phyloP scores from a whole-genome alignment of 208 protist species.

The Cochliopodium minus region DNA sequence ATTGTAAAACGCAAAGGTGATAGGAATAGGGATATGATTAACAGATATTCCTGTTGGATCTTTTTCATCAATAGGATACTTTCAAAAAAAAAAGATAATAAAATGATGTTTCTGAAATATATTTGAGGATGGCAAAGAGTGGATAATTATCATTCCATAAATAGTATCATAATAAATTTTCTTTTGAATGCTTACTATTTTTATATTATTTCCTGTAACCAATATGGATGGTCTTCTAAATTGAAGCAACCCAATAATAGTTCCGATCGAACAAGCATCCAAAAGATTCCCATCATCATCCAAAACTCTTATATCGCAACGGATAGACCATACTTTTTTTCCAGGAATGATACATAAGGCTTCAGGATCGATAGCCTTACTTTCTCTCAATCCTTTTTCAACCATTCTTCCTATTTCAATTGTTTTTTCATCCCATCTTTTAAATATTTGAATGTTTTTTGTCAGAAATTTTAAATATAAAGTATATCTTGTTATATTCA shows the following conservation, averaged over 20 bases:
- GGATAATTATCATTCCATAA: conserved; percentile 12
- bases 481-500: neutral
- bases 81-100: neutral
- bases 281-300: conserved; percentile 76
- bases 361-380: conserved; percentile 76
- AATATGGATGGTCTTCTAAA: conserved; percentile 76
- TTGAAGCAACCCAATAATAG: conserved; percentile 59
- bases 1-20: conserved; percentile 38
- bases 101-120: neutral
- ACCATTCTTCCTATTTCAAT: conserved; percentile 49
- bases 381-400: conserved; percentile 51
- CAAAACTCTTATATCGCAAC: conserved; percentile 57
- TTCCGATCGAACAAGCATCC: conserved; percentile 61
- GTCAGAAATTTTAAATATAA: neutral
- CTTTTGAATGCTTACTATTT: too few relatives aligned
- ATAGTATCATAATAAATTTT: too few relatives aligned
- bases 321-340: conserved; percentile 63
- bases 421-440: conserved; percentile 1
- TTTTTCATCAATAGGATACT: conserved; percentile 46
- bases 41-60: conserved; percentile 75
- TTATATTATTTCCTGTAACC: conserved; percentile 54
- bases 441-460: neutral
- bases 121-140: neutral
- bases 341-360: conserved; percentile 76
- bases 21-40: conserved; percentile 67